phyloP scores from a whole-genome alignment of 495 filamentous ascomycete genomes.

The Trichoderma erinaceum region DNA sequence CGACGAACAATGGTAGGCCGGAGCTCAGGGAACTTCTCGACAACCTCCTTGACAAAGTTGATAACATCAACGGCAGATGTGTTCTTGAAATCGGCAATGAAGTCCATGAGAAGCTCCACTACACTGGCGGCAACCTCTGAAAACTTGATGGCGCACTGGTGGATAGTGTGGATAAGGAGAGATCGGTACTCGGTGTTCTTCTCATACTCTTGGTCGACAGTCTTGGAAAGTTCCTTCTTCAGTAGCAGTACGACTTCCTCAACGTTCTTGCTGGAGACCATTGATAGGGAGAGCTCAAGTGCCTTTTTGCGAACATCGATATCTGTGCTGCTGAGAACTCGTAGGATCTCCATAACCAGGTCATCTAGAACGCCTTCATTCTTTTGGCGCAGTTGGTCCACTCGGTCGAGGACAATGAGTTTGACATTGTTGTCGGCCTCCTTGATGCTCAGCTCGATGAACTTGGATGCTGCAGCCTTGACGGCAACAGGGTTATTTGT shows the following conservation, averaged over 20 bases:
- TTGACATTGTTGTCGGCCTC: conserved; percentile 99
- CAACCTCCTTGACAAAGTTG: conserved; percentile 97
- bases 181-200: conserved; percentile 98
- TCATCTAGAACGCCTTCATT: conserved; percentile 94
- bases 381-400: conserved; percentile 82
- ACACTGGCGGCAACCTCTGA: conserved; percentile 96
- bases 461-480: conserved; percentile 91
- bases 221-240: conserved; percentile 96
- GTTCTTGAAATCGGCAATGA: conserved; percentile 97
- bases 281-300: conserved; percentile 84
- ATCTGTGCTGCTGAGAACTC: conserved; percentile 93
- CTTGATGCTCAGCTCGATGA: conserved; percentile 93
- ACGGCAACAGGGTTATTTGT: conserved; percentile 97
- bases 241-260: conserved; percentile 94
- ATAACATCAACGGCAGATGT: conserved; percentile 96
- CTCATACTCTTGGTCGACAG: conserved; percentile 97
- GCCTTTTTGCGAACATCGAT: conserved; percentile 94
- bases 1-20: conserved; percentile 80
- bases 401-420: conserved; percentile 91
- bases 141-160: conserved; percentile 97
- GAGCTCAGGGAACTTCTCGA: conserved; percentile 93
- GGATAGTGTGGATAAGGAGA: conserved; percentile 92
- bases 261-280: conserved; percentile 98
- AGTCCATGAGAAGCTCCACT: conserved; percentile 97
- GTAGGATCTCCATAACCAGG: conserved; percentile 94